Evolutionary conservation across 176 grass and related monocot genomes (phyloP), one percentile per base, ranked within the genome.

Genomic region (Microstegium vimineum): DNA sequence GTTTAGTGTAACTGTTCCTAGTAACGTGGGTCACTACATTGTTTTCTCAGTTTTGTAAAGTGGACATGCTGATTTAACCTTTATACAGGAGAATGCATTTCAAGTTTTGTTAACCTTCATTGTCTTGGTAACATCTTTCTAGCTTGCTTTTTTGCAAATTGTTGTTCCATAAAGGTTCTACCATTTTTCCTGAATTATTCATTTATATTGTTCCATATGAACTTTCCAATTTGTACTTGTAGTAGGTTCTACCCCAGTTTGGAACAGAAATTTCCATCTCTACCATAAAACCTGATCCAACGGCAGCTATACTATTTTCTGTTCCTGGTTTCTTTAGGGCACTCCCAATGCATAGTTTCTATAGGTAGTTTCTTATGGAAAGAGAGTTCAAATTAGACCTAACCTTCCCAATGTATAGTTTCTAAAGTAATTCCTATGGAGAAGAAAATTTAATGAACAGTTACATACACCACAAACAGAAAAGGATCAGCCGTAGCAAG

Each of bases 21-120:
- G 22, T 22, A 26, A 45, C 5, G 3, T 45, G 38, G 74, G 12
- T 78, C 26, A 5, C 31, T 74, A 20, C 15, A 31, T 88, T 23
- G 10, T 63, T 73, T 73, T 37, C 37, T 68, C 26, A 75, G 31
- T 40, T 51, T 11, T 70, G n/a, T 89, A 62, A 81, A 40, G 66
- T 6, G 9, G 65, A n/a, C 41, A 63, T 59, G 22, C 71, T 14
- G 25, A 66, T 79, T 33, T 62, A 64, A 68, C 74, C 36, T 60
- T 65, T 47, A 26, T 28, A 34, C 26, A 28, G 23, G 26, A 62
- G 59, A 62, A 62, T 25, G 11, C 6, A 28, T 28, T 62, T 62
- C 59, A 28, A 62, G 59, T 62, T 62, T 62, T 62, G 11, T 14
- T 23, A 62, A 62, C 59, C 5, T 28, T 14, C 59, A 74, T 43